phyloP scores from a whole-genome alignment of 1,284 basidiomycete genomes.

The Wolfiporia cocos region DNA sequence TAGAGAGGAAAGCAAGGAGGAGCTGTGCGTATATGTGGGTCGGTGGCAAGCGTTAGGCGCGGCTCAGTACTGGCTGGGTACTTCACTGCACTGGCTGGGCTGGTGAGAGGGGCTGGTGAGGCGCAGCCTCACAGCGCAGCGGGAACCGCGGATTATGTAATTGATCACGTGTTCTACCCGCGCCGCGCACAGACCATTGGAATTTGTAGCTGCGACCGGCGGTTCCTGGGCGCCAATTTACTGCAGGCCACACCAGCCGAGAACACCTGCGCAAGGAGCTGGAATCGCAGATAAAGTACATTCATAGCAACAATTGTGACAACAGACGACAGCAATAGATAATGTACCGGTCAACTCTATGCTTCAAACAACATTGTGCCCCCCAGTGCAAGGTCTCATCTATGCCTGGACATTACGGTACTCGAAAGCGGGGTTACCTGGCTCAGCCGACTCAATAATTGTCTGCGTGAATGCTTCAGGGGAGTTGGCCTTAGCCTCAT shows the following conservation, averaged over 20 bases:
- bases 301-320: too few species aligned
- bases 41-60: conserved; percentile 21
- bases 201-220: background rate
- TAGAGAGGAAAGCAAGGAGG: conserved; percentile 8
- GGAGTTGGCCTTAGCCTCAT: conserved; percentile 55
- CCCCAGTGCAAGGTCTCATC: background rate
- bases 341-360: too few species aligned
- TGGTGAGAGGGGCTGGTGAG: conserved; percentile 22
- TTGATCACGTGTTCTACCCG: conserved; percentile 1
- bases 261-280: too few species aligned
- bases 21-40: conserved; percentile 9
- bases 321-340: too few species aligned
- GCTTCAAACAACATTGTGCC: too few species aligned
- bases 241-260: too few species aligned
- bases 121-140: conserved; percentile 12
- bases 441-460: conserved; percentile 84
- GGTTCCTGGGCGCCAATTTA: too few species aligned
- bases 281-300: too few species aligned
- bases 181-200: conserved; percentile 6
- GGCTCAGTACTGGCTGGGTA: conserved; percentile 20
- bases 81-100: conserved; percentile 12
- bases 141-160: conserved; percentile 7
- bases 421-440: conserved; percentile 81
- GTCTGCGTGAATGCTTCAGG: conserved; percentile 50
- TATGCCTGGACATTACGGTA: conserved; percentile 58